These are phyloP conservation scores for Botrytis galanthina DNA, from an alignment of 2,329 filamentous ascomycete species.

Conservation along the genomic window DNA sequence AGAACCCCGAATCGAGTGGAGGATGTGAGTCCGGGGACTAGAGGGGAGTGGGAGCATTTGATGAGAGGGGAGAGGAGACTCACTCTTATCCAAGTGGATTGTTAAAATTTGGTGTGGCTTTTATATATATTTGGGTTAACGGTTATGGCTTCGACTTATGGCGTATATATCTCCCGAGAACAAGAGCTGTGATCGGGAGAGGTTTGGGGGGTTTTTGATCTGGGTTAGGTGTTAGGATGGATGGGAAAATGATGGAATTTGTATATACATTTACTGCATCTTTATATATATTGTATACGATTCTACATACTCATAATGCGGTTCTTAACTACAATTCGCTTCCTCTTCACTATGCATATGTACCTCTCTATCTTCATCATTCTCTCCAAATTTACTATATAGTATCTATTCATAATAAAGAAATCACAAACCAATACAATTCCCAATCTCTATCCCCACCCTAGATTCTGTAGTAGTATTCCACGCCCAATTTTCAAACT, in stretches of 20 bases:
- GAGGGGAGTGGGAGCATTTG: constrained; percentile 62
- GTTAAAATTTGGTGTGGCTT: constrained; percentile 35
- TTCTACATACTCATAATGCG: neutral
- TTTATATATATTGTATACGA: neutral
- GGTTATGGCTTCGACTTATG: neutral
- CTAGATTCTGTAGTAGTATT: neutral
- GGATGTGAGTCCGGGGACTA: constrained; percentile 61
- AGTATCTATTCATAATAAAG: neutral
- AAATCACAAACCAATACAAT: neutral
- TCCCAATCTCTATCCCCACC: neutral
- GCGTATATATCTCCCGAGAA: constrained; percentile 27
- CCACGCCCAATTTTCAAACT: neutral
- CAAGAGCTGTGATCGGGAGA: constrained; percentile 37
- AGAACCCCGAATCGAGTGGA: constrained; percentile 59
- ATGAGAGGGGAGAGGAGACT: constrained; percentile 48
- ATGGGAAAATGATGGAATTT: neutral
- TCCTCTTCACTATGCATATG: neutral
- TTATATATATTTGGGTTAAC: neutral
- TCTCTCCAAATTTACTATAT: neutral
- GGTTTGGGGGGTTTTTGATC: no score
- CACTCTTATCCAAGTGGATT: constrained; percentile 51
- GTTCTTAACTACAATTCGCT: neutral
- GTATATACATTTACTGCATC: neutral
- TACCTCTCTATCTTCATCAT: neutral
- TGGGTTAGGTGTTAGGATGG: neutral